Base-by-base conservation (phyloP, 495 filamentous ascomycete species). In the Daldinia vernicosa region DNA sequence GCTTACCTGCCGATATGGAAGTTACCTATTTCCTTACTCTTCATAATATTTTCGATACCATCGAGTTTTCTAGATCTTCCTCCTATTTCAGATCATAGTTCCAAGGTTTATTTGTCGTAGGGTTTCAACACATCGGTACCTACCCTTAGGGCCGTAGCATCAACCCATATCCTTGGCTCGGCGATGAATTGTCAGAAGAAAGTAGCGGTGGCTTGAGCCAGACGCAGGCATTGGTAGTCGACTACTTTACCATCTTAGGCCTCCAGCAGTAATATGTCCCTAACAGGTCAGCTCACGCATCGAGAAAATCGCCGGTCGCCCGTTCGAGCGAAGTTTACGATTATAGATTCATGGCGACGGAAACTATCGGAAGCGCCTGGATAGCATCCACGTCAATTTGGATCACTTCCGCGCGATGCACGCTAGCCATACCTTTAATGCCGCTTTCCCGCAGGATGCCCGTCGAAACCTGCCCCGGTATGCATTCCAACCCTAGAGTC, bases 321-420 rank as follows among this genome's bases (percentile, higher is more conserved):
- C 56, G 33, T 26, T 63, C 66, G 61, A 69, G 61, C 66, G 45
- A 69, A 59, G 33, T 62, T 22, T 55, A 19, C 50, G 28, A 66
- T 51, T 54, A 33, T 39, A 51, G 22, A 52, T 27, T 45, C 43
- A 28, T 32, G 19, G 61, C 33, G 55, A 66, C 66, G 66, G 62
- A 58, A 68, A 65, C 58, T 45, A 63, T 69, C 70, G 70, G 70
- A 66, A 59, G 52, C 56, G 66, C 22, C 24, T 33, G 59, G 61
- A 59, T 27, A 69, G 50, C 17, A 61, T 43, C 51, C 53, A 39
- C 58, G 52, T 69, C 27, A 65, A 73, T 69, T 53, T 47, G 66
- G 58, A 73, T 66, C 70, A 17, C 70, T 69, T 66, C 70, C 70
- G 61, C 62, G 62, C 40, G 61, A 69, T 55, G 57, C 61, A 66